phyloP scores from a whole-genome alignment of 2,329 filamentous ascomycete species.

The Fusarium sp. region DNA sequence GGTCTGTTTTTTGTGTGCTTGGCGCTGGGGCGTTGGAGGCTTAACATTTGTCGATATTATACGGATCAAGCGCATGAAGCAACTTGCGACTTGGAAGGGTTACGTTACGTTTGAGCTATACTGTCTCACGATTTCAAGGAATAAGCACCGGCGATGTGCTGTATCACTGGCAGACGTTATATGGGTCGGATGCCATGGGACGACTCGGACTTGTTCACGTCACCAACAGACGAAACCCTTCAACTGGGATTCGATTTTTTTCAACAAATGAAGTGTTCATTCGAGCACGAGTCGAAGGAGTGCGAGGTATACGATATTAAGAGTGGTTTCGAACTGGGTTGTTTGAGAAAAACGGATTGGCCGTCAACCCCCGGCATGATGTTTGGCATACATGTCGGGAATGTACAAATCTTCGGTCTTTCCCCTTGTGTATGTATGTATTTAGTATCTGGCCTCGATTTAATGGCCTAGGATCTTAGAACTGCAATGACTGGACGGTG shows the following conservation, averaged over 20 bases:
- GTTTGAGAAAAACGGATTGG: slow-evolving; percentile 15
- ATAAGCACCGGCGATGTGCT: slow-evolving; percentile 1
- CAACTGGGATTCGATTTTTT: neutral
- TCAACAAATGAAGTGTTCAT: slow-evolving; percentile 6
- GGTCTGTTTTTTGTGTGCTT: slow-evolving; percentile 21
- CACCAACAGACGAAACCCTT: neutral
- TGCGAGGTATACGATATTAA: neutral
- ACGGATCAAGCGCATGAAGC: slow-evolving; percentile 6
- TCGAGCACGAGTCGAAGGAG: neutral
- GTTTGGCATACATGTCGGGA: neutral
- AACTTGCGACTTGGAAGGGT: neutral
- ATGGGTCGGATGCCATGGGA: neutral
- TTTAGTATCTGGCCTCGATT: slow-evolving; percentile 12
- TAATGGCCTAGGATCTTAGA: slow-evolving; percentile 18
- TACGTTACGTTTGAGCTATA: neutral
- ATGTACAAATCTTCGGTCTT: slow-evolving; percentile 29
- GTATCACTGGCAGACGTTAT: neutral
- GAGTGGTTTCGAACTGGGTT: neutral
- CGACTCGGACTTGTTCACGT: neutral
- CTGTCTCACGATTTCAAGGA: slow-evolving; percentile 1
- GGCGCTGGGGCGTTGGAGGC: slow-evolving; percentile 34
- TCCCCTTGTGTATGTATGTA: slow-evolving; percentile 29
- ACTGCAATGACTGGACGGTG: slow-evolving; percentile 19
- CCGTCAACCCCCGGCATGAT: neutral
- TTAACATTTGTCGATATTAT: slow-evolving; percentile 1